A percentile compares a stretch with the other conserved stretches of the same genome.
These are phyloP conservation scores for Penicillium sp. DNA, from an alignment of 2,329 filamentous ascomycete species.

Conservation along the genomic window DNA sequence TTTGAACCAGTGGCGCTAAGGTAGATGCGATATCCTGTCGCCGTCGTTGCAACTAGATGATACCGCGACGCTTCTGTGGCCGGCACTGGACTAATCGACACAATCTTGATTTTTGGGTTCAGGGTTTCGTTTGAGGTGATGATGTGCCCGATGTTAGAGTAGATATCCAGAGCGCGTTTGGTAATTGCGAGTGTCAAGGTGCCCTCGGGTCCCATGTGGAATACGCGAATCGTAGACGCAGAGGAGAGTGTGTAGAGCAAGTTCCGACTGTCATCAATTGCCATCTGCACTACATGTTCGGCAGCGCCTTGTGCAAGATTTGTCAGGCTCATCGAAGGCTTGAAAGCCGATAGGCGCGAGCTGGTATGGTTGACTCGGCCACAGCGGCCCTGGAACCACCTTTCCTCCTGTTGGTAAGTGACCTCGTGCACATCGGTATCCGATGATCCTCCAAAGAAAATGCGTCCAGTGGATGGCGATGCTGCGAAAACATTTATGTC, in stretches of 20 bases:
- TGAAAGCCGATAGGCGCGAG: slow-evolving; percentile 64
- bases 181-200: slow-evolving; percentile 55
- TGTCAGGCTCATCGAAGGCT: slow-evolving; percentile 43
- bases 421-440: slow-evolving; percentile 91
- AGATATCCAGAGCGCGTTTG: slow-evolving; percentile 53
- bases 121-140: slow-evolving; percentile 68
- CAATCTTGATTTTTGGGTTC: slow-evolving; percentile 69
- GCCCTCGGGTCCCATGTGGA: slow-evolving; percentile 69
- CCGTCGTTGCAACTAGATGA: slow-evolving; percentile 85
- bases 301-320: slow-evolving; percentile 37
- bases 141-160: slow-evolving; percentile 79
- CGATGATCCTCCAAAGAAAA: slow-evolving; percentile 81
- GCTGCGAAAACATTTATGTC: slow-evolving; percentile 76
- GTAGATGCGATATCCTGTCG: slow-evolving; percentile 86
- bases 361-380: slow-evolving; percentile 86
- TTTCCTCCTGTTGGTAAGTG: slow-evolving; percentile 94
- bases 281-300: slow-evolving; percentile 74
- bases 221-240: slow-evolving; percentile 83
- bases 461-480: slow-evolving; percentile 74
- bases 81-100: slow-evolving; percentile 82
- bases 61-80: slow-evolving; percentile 78
- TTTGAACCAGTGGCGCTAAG: slow-evolving; percentile 81
- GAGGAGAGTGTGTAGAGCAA: slow-evolving; percentile 90
- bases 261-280: slow-evolving; percentile 81
- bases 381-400: slow-evolving; percentile 89